A percentile compares a stretch with the other conserved stretches of the same genome.
Evolutionary conservation across 805 yeast genomes (phyloP).

Genomic region (Starmerella bombicola): DNA sequence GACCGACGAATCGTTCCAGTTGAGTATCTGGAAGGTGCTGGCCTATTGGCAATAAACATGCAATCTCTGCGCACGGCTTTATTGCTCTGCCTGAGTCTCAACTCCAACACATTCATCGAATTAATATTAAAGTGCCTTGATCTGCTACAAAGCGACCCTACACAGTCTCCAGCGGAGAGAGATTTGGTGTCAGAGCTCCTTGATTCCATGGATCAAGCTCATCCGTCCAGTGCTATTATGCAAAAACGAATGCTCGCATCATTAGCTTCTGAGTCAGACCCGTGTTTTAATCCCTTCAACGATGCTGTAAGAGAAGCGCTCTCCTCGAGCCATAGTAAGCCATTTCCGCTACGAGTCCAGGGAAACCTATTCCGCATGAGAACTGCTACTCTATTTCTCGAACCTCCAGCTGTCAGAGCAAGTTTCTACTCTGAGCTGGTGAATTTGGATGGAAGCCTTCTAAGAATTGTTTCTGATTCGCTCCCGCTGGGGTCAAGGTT

Average conservation of each 20-base stretch:
- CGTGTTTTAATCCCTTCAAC: neutral
- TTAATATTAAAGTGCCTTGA: constrained; percentile 4
- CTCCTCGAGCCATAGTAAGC: neutral
- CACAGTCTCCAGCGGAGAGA: constrained; percentile 1
- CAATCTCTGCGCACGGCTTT: neutral
- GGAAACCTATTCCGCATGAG: neutral
- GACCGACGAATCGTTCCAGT: neutral
- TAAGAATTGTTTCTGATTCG: neutral
- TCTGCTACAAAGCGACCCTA: constrained; percentile 6
- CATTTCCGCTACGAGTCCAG: neutral
- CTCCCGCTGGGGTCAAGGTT: neutral
- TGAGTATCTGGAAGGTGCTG: neutral
- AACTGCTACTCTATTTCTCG: neutral
- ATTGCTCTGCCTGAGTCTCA: constrained; percentile 1
- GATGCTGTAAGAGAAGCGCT: constrained; percentile 1
- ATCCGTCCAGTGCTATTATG: neutral
- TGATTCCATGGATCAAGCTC: constrained; percentile 4
- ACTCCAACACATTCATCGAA: neutral
- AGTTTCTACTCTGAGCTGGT: neutral
- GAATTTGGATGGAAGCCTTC: neutral
- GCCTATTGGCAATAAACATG: neutral
- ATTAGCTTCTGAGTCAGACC: neutral
- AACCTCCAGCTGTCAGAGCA: neutral
- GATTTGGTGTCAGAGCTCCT: constrained; percentile 5
- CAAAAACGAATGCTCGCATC: neutral